Base-by-base conservation (phyloP, 1,284 basidiomycete species). In the Ceratobasidium sp. region DNA sequence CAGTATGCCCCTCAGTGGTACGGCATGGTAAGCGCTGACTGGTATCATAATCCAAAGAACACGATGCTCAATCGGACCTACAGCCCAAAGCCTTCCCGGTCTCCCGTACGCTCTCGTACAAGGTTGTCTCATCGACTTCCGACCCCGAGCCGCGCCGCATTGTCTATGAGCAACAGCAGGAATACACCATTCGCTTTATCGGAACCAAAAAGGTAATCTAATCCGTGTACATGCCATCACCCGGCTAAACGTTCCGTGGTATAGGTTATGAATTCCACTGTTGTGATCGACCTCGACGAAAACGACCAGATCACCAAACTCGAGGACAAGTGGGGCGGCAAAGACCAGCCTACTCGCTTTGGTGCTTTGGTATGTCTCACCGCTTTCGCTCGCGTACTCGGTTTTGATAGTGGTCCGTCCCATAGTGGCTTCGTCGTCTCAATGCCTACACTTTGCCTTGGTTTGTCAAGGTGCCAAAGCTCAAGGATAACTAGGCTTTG, bases 1-100 rank as follows among this genome's bases (percentile, higher is more conserved):
- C 81, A 88, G 74, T 86, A 85, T 74, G 82, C 82, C 22, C 78
- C 87, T 20, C 85, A 85, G 82, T 88, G 85, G 84, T 88, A 84
- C 78, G 84, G 83, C 13, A 77, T 89, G 80, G 87, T 87, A 72
- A 50, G 82, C 75, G 3, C 29, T 29, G 56, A 22, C 5, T 47
- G 25, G 60, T 52, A 71, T 31, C 27, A 32, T 45, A 12, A n/a
- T 42, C 17, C 22, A 27, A 1, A 29, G 31, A 6, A 47, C 45
- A 38, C 40, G 40, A 72, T 50, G 5, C n/a, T 35, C 45, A 17
- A 25, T 25, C 17, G 20, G 52, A 22, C 47, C 53, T 60, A 13
- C 72, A 89, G 89, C 79, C 86, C 2, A 87, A 85, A 71, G 70
- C 86, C 1, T 84, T 86, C 72, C 80, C 84, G 3, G 78, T 80